Evolutionary conservation across 2,329 filamentous ascomycete species (phyloP).

Genomic region (Hypoxylon sp.): DNA sequence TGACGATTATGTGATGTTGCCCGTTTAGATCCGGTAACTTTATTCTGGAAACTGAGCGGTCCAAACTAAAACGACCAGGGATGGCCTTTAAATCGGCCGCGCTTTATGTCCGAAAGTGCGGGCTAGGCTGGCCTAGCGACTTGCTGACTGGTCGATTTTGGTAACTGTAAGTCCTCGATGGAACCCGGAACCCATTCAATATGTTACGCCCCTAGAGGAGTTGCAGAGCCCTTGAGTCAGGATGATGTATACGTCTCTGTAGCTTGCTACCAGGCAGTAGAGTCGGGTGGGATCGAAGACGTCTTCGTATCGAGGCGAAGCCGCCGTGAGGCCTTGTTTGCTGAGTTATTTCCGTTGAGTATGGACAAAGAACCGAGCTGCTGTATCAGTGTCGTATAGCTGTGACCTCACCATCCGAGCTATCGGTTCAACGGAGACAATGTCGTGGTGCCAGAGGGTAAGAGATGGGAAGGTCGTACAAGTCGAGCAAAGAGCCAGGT

Average conservation of each 20-base stretch:
- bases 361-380: constrained; percentile 22
- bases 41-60: constrained; percentile 44
- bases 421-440: constrained; percentile 21
- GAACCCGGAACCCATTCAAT: constrained; percentile 43
- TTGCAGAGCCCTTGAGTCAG: constrained; percentile 43
- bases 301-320: constrained; percentile 16
- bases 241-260: constrained; percentile 37
- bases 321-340: constrained; percentile 10
- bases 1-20: constrained; percentile 56
- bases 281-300: constrained; percentile 11
- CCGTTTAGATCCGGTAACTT: constrained; percentile 52
- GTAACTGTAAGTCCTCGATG: constrained; percentile 49
- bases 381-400: constrained; percentile 10
- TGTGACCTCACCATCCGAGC: constrained; percentile 33
- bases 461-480: constrained; percentile 29
- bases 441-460: constrained; percentile 13
- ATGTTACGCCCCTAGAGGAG: constrained; percentile 35
- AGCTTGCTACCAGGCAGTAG: background rate
- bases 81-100: constrained; percentile 51
- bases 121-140: constrained; percentile 29
- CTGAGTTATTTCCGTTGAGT: constrained; percentile 19
- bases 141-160: constrained; percentile 52
- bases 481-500: constrained; percentile 9
- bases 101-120: constrained; percentile 54
- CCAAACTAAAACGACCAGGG: constrained; percentile 48